phyloP scores from a whole-genome alignment of 2,329 filamentous ascomycete genomes.

The Aspergillus neotritici region DNA sequence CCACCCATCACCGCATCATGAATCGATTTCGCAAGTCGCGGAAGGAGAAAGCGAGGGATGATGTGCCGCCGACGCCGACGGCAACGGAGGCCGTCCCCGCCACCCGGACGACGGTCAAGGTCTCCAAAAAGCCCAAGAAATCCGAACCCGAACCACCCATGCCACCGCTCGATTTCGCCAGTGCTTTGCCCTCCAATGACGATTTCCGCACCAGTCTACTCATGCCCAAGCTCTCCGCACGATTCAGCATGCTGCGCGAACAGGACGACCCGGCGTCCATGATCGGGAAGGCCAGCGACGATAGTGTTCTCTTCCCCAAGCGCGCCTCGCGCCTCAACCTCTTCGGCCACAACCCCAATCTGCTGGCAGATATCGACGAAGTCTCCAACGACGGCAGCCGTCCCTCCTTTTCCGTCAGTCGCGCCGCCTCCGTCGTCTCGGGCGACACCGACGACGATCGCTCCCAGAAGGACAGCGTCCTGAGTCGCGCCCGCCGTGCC shows the following conservation, averaged over 20 bases:
- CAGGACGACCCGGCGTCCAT: slow-evolving; percentile 87
- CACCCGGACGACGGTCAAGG: slow-evolving; percentile 29
- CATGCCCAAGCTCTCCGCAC: slow-evolving; percentile 89
- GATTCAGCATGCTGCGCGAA: slow-evolving; percentile 94
- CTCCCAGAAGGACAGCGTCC: slow-evolving; percentile 61
- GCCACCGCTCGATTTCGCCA: slow-evolving; percentile 63
- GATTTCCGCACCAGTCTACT: slow-evolving; percentile 93
- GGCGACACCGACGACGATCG: slow-evolving; percentile 63
- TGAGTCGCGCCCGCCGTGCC: slow-evolving; percentile 72
- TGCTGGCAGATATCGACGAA: slow-evolving; percentile 81
- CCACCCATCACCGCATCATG: slow-evolving; percentile 22
- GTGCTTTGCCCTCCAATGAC: slow-evolving; percentile 72
- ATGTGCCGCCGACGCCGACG: slow-evolving; percentile 15
- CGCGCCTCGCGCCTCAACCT: slow-evolving; percentile 72
- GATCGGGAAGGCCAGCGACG: slow-evolving; percentile 89
- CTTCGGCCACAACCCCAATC: slow-evolving; percentile 57
- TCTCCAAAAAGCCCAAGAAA: slow-evolving; percentile 50
- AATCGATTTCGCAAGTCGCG: slow-evolving; percentile 39
- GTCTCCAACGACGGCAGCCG: slow-evolving; percentile 63
- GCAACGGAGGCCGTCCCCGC: slow-evolving; percentile 37
- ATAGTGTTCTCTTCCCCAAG: slow-evolving; percentile 81
- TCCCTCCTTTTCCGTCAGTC: slow-evolving; percentile 54
- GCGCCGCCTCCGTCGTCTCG: slow-evolving; percentile 60
- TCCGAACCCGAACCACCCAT: slow-evolving; percentile 41
- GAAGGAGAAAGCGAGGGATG: slow-evolving; percentile 28